Evolutionary conservation across 768 basidiomycete genomes (phyloP).

Genomic region (Hygrophoropsis aurantiaca): DNA sequence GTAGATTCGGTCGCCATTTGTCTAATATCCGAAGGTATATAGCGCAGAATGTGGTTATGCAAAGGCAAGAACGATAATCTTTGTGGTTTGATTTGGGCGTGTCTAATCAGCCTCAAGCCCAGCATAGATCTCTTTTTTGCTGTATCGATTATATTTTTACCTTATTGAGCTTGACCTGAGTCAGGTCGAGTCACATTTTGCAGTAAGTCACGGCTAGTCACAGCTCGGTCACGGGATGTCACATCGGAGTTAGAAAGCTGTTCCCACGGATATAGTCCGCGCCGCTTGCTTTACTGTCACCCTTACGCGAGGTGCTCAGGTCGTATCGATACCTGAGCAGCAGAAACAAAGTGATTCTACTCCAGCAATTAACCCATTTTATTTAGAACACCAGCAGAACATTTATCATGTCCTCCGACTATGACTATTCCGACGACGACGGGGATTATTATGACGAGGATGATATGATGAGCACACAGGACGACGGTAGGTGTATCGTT

Average conservation of each 20-base stretch:
- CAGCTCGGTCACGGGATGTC: background rate
- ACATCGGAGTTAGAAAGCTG: constrained; percentile 12
- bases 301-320: too few relatives aligned
- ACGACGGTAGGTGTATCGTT: constrained; percentile 45
- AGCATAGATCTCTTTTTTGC: constrained; percentile 24
- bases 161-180: too few relatives aligned
- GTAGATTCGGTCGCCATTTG: constrained; percentile 40
- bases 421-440: constrained; percentile 71
- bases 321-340: too few relatives aligned
- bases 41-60: constrained; percentile 1
- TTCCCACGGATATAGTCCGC: constrained; percentile 2
- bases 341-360: too few relatives aligned
- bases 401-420: constrained; percentile 57
- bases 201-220: too few relatives aligned
- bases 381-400: too few relatives aligned
- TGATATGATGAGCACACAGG: constrained; percentile 59
- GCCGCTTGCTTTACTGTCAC: background rate
- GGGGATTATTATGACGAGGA: constrained; percentile 68
- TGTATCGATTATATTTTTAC: constrained; percentile 20
- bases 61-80: constrained; percentile 1
- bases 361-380: too few relatives aligned
- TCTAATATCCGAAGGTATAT: constrained; percentile 8
- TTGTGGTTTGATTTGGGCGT: constrained; percentile 9
- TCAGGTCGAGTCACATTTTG: too few relatives aligned
- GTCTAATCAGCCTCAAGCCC: constrained; percentile 19